phyloP scores from a whole-genome alignment of 2,329 filamentous ascomycete genomes.

The Clarireedia paspali region DNA sequence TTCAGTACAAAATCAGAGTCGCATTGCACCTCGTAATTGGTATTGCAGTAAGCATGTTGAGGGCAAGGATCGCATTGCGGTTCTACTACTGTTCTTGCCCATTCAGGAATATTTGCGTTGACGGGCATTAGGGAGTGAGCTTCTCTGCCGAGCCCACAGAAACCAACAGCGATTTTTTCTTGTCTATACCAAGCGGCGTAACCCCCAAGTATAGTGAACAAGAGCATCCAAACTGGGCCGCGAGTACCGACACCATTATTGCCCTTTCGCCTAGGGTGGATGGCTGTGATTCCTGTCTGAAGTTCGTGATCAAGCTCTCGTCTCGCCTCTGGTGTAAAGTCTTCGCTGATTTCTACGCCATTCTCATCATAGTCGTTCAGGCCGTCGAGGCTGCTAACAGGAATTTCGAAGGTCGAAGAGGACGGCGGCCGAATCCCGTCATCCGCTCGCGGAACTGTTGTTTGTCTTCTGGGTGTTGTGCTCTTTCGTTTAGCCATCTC shows the following conservation, averaged over 20 bases:
- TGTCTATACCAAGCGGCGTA: constrained; percentile 82
- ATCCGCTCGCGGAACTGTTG: constrained; percentile 38
- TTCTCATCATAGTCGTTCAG: constrained; percentile 36
- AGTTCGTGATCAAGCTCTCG: constrained; percentile 69
- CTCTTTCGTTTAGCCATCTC: constrained; percentile 34
- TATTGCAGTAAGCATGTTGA: constrained; percentile 80
- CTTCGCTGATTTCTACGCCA: constrained; percentile 66
- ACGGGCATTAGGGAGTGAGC: constrained; percentile 37
- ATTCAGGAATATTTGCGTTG: constrained; percentile 61
- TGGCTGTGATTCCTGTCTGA: constrained; percentile 41
- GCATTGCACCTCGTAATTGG: constrained; percentile 68
- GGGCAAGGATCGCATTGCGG: constrained; percentile 89
- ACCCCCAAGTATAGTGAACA: constrained; percentile 61
- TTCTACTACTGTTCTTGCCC: constrained; percentile 59
- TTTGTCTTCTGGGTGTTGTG: constrained; percentile 39
- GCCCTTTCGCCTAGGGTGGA: constrained; percentile 37
- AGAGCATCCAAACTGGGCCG: constrained; percentile 62
- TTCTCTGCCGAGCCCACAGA: constrained; percentile 75
- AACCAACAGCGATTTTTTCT: constrained; percentile 93
- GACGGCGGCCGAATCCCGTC: constrained; percentile 46
- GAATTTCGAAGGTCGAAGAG: constrained; percentile 51
- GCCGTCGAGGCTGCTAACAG: constrained; percentile 36
- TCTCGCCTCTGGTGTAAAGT: constrained; percentile 89
- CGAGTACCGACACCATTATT: constrained; percentile 44
- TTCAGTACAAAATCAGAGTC: constrained; percentile 82